These are phyloP conservation scores for Luffa acutangula DNA, from an alignment of 306 rosid genomes.

Conservation along the genomic window DNA sequence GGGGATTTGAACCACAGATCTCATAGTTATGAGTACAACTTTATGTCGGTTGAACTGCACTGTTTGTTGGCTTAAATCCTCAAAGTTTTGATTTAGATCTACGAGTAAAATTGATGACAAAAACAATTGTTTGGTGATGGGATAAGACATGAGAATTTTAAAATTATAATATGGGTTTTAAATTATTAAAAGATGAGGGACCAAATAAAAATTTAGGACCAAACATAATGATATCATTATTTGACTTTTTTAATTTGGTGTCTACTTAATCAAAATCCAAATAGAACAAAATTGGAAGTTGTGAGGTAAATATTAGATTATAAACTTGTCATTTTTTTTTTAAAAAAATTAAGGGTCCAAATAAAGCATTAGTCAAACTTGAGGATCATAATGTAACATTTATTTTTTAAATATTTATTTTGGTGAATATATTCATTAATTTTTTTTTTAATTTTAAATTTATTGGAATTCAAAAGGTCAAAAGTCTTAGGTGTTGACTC, in stretches of 20 bases:
- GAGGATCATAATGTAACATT: background rate
- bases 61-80: too few relatives aligned
- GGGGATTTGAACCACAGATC: too few relatives aligned
- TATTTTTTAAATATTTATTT: background rate
- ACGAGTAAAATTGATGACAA: too few relatives aligned
- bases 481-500: background rate
- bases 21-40: too few relatives aligned
- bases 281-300: background rate
- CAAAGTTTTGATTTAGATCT: too few relatives aligned
- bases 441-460: background rate
- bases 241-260: background rate
- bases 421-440: background rate
- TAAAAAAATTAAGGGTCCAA: background rate
- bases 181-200: background rate
- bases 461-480: slow-evolving; percentile 1
- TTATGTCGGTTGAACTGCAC: too few relatives aligned
- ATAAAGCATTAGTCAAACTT: background rate
- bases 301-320: background rate
- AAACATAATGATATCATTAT: background rate
- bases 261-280: background rate
- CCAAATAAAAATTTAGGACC: background rate
- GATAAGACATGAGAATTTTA: background rate
- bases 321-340: background rate
- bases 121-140: too few relatives aligned
- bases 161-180: background rate